Base-by-base conservation (phyloP, 2,329 filamentous ascomycete species). In the Arthrobotrys sinensis region DNA sequence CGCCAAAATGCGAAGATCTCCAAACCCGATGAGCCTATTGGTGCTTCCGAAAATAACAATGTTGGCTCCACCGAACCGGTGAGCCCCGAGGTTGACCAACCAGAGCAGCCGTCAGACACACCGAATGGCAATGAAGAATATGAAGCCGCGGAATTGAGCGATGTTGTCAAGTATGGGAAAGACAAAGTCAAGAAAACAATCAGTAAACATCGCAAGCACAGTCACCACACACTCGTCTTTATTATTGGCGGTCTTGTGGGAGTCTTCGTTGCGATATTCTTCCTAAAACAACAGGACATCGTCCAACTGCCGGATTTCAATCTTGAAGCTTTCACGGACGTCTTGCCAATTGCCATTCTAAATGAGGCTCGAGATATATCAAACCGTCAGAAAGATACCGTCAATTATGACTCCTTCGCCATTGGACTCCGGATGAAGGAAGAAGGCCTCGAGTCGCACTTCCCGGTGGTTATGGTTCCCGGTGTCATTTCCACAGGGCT, bases 381-480 rank as follows among this genome's bases (percentile, higher is more conserved):
- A 84, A 92, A 93, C 86, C 91, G 92, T 82, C 94, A 98, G 85
- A 91, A 93, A 80, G 93, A 96, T 81, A 89, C 93, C 50, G 91
- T 97, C 80, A 92, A 92, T 82, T 97, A 97, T 85, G 96, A 99
- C 86, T 93, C 94, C 4, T 99, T 99, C 83, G 90, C 94, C 0
- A 92, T 98, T 55, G 96, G 96, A 4, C 86, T 96, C 34, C 92
- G 96, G 82, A 91, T 94, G 19, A 90, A 90, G 45, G 86, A 90
- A 3, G 92, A 97, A 83, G 96, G 96, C 0, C 88, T 98, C 16
- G 84, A 88, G 57, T 95, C 93, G 14, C 88, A 92, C 76, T 94
- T 97, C 82, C 93, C 96, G 0, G 91, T 99, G 79, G 92, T 99
- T 80, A 98, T 99, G 95, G 91, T 99, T 8, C 96, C 96, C 0